Percentiles rank a stretch among this genome's conserved stretches.
Conservation (phyloP, 2,329 filamentous ascomycete genomes). For the Diaporthe australafricana region DNA sequence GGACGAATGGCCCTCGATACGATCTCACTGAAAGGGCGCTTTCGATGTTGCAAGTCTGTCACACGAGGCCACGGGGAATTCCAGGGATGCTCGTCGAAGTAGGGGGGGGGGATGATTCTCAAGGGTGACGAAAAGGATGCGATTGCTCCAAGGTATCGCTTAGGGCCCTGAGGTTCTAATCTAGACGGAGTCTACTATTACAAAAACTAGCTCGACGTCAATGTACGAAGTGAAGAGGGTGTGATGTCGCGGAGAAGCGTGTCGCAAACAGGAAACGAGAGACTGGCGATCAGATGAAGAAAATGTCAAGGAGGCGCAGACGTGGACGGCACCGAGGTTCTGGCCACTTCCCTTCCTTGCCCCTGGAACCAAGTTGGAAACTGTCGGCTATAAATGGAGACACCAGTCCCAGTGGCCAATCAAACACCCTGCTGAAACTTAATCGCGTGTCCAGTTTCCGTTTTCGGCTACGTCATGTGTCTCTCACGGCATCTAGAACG, state of each 20-base stretch:
- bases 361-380: constrained; percentile 17
- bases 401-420: not conserved
- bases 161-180: not conserved
- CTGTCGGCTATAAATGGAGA: constrained; percentile 14
- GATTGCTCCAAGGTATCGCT: not conserved
- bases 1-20: not conserved
- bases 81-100: not conserved
- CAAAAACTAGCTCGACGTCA: not conserved
- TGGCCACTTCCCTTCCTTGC: not conserved
- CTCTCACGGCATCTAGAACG: not conserved
- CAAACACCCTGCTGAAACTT: not conserved
- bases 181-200: constrained; percentile 6
- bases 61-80: not conserved
- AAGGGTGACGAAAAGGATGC: not conserved
- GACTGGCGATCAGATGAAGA: not conserved
- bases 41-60: not conserved
- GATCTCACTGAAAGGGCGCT: not conserved
- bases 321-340: constrained; percentile 4
- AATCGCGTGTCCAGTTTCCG: constrained; percentile 10
- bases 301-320: not conserved
- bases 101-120: not conserved
- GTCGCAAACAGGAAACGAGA: no score
- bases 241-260: not conserved
- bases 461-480: constrained; percentile 16
- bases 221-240: not conserved